Evolutionary conservation across 805 yeast genomes (phyloP).

Genomic region (Ogataea populi-albae): DNA sequence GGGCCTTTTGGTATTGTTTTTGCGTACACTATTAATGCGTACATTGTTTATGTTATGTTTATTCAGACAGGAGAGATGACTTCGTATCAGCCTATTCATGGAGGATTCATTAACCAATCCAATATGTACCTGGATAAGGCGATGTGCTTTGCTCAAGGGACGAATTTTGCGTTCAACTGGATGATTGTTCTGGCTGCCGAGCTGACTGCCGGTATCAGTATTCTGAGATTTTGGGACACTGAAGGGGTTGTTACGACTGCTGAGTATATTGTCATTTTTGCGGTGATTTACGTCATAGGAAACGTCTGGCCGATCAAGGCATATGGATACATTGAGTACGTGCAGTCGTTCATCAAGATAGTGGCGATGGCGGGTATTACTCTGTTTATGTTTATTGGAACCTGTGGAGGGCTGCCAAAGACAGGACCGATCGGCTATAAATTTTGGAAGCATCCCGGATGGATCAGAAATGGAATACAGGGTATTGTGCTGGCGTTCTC

Average conservation of each 20-base stretch:
- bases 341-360: constrained; percentile 50
- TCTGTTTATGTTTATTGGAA: constrained; percentile 49
- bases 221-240: constrained; percentile 57
- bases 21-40: constrained; percentile 56
- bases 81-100: constrained; percentile 53
- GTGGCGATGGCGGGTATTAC: constrained; percentile 50
- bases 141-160: constrained; percentile 56
- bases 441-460: constrained; percentile 55
- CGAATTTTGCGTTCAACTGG: constrained; percentile 67
- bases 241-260: constrained; percentile 46
- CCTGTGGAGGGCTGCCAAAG: constrained; percentile 41
- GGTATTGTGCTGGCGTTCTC: constrained; percentile 57
- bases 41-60: constrained; percentile 57
- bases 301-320: constrained; percentile 34
- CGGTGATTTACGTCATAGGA: constrained; percentile 40
- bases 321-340: constrained; percentile 46
- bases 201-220: constrained; percentile 61
- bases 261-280: constrained; percentile 53
- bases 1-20: constrained; percentile 51
- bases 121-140: constrained; percentile 53
- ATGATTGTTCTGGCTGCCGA: constrained; percentile 59
- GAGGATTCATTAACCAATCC: constrained; percentile 47
- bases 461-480: constrained; percentile 52
- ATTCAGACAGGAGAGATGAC: constrained; percentile 69
- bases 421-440: constrained; percentile 47